A percentile compares a stretch with the other conserved stretches of the same genome.
These are phyloP conservation scores for Malania oleifera DNA, from an alignment of 164 flowering plant species.

Conservation along the genomic window DNA sequence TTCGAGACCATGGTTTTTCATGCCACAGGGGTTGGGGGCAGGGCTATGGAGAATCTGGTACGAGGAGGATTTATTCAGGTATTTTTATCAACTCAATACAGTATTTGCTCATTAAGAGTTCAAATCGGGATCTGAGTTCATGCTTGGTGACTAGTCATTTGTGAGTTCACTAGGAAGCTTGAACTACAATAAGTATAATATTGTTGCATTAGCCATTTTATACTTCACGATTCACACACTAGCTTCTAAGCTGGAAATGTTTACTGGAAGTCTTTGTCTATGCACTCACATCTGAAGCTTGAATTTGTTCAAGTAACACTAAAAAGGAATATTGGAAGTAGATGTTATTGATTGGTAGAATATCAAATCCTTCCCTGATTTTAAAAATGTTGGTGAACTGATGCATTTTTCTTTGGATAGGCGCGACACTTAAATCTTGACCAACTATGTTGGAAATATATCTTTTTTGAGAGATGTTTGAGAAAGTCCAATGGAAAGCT, in stretches of 20 bases:
- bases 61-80: conserved; percentile 87
- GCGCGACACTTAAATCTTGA: no score
- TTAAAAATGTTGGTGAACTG: no score
- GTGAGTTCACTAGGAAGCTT: neutral
- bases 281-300: no score
- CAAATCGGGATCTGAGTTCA: neutral
- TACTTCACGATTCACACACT: neutral
- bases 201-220: neutral
- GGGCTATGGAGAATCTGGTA: conserved; percentile 90
- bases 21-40: conserved; percentile 98
- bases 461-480: no score
- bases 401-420: no score
- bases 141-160: neutral
- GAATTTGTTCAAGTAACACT: no score
- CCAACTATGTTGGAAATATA: no score
- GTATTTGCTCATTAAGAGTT: conserved; percentile 1
- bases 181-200: neutral
- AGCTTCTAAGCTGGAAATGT: neutral
- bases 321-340: no score
- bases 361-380: no score
- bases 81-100: neutral
- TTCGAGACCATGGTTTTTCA: conserved; percentile 86
- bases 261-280: neutral
- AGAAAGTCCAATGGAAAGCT: no score
- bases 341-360: no score